Evolutionary conservation across 768 basidiomycete genomes (phyloP), one percentile per base, ranked within the genome.

Genomic region (Gloeophyllum trabeum): DNA sequence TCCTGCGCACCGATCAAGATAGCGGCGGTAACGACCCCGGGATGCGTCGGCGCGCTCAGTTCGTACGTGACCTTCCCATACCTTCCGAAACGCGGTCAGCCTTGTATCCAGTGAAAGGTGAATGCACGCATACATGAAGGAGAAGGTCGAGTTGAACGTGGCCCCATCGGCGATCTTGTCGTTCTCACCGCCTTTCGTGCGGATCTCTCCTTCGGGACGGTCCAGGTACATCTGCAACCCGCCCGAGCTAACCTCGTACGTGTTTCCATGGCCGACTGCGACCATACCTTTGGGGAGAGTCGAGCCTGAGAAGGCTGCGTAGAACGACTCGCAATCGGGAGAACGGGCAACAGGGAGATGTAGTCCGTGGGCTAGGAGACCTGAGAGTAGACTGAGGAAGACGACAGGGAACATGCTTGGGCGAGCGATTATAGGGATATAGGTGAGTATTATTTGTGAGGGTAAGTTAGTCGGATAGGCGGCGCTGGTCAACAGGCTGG

Each of bases 101-200:
- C 19, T 35, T 38, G 16, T 42, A 4, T 19, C 20, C 3, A 18
- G 19, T 10, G 19, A 6, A 6, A 43, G 35, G 13, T 14, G 13
- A 21, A 30, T 19, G 5, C 19, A 35, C n/a, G 10, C 39, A 40
- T 46, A 63, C 64, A 55, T 51, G 5, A 65, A 14, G 14, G 52
- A 48, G 46, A 63, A 64, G 3, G 67, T 67, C 16, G 63, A 65
- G 50, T 69, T 67, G 13, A 66, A 43, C 5, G 65, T 67, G 1
- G 66, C 64, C 3, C 64, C 64, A 14, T 56, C 55, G 2, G 54
- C 61, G 13, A 61, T 44, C 39, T 60, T 56, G 53, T 62, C 52
- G 43, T 69, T 67, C 18, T 59, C 55, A 4, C 60, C 57, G 12
- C 51, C 48, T n/a, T 54, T 55, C 21, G 55, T 61, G 19, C 44